A percentile compares a stretch with the other conserved stretches of the same genome.
Conservation (phyloP, 805 yeast species). For the Tetrapisispora pingtungensis region DNA sequence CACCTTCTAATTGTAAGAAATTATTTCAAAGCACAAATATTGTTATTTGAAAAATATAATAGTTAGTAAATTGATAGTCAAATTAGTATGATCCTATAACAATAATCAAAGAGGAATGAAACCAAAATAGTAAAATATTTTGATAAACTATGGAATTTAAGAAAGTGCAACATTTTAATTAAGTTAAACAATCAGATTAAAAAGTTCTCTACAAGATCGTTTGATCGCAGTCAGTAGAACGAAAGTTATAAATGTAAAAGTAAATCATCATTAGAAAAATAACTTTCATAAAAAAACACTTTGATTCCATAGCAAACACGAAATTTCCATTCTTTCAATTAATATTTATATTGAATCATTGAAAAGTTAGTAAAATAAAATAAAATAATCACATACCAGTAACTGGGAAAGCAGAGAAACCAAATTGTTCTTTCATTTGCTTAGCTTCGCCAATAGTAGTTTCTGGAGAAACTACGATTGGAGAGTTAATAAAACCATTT, state of each 20-base stretch:
- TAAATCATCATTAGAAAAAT: constrained; percentile 43
- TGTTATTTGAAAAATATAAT: not conserved
- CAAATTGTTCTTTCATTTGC: constrained; percentile 56
- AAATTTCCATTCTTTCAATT: constrained; percentile 14
- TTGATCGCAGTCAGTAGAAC: constrained; percentile 98
- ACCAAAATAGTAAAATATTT: too few relatives aligned
- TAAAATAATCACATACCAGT: constrained; percentile 70
- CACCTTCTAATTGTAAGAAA: constrained; percentile 48
- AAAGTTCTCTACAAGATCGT: constrained; percentile 87
- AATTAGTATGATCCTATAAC: not conserved
- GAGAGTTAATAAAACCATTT: constrained; percentile 94
- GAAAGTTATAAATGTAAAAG: constrained; percentile 69
- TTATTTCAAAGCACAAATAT: not conserved
- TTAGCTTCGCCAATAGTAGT: constrained; percentile 75
- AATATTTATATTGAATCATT: not conserved
- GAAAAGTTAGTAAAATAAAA: constrained; percentile 3
- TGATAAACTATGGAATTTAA: too few relatives aligned
- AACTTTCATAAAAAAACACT: not conserved
- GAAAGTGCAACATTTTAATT: too few relatives aligned
- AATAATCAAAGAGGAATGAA: too few relatives aligned
- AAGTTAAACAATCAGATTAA: constrained; percentile 30
- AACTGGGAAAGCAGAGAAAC: constrained; percentile 97
- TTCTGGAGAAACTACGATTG: constrained; percentile 71
- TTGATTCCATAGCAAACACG: too few relatives aligned
- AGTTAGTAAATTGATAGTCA: constrained; percentile 16